phyloP scores from a whole-genome alignment of 768 basidiomycete species.

The Kondoa subrosea region DNA sequence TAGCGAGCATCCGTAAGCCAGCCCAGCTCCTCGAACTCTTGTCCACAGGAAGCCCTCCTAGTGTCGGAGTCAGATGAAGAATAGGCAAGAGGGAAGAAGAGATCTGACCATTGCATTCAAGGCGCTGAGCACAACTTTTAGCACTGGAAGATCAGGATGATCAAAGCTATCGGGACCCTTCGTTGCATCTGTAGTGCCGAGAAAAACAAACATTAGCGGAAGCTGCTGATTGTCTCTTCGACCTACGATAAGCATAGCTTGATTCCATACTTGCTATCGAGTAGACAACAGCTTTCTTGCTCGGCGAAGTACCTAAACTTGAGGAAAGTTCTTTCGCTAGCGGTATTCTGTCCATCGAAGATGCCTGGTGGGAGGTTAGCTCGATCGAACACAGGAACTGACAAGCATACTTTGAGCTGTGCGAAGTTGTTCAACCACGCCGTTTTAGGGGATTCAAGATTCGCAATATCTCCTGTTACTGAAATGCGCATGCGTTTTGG shows the following conservation, averaged over 20 bases:
- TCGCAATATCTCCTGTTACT: slow-evolving; percentile 69
- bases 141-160: slow-evolving; percentile 67
- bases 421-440: slow-evolving; percentile 58
- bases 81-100: not conserved
- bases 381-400: not conserved
- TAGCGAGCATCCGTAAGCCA: slow-evolving; percentile 44
- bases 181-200: slow-evolving; percentile 39
- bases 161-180: slow-evolving; percentile 40
- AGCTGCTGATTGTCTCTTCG: too few species aligned
- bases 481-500: slow-evolving; percentile 73
- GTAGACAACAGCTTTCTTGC: slow-evolving; percentile 67
- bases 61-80: not conserved
- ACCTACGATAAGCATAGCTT: slow-evolving; percentile 53
- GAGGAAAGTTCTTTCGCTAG: slow-evolving; percentile 54
- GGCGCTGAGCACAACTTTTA: slow-evolving; percentile 66
- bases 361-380: not conserved
- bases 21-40: slow-evolving; percentile 63
- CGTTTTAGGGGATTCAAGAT: slow-evolving; percentile 51
- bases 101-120: slow-evolving; percentile 52
- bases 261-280: slow-evolving; percentile 88
- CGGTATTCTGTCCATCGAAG: slow-evolving; percentile 48
- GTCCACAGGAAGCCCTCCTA: slow-evolving; percentile 80
- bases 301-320: slow-evolving; percentile 53
- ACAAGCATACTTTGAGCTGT: slow-evolving; percentile 41
- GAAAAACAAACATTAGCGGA: too few species aligned